Evolutionary conservation across 441 rosid species (phyloP), one percentile per base, ranked within the genome.

Genomic region (Geranium incanum): DNA sequence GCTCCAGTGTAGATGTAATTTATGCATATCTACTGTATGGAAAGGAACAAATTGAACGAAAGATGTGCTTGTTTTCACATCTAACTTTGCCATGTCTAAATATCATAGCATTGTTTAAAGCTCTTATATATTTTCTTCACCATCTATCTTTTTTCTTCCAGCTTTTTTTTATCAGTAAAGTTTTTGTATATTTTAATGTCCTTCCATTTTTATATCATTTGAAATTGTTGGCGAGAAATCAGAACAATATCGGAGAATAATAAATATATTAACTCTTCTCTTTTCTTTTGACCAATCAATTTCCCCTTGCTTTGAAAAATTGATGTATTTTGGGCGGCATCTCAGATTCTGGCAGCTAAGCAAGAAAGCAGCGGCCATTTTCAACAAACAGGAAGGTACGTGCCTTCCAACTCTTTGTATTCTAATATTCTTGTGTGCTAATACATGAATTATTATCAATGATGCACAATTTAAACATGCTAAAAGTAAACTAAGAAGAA

Each of bases 301-400:
- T 52, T 52, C 60, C 60, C n/a, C 60, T 52, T 52, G 18, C 16
- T 52, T 52, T 11, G 19, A 52, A 18, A 52, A 52, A 52, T 52
- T 52, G 60, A 52, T 52, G 60, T 52, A 13, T 52, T 5, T 52
- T 3, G 60, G 60, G 60, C n/a, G 18, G 60, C 60, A 6, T 18
- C 60, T 52, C 19, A 52, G 60, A 52, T 52, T 52, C 60, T 52
- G 60, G 60, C 60, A 52, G 60, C 60, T 52, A 52, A 52, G 60
- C 60, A 52, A 52, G 18, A 52, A 52, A 52, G 60, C 18, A 3
- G 15, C 60, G 1, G 60, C 60, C 60, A 52, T 52, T 52, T 52
- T 52, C 60, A 52, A 52, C 60, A 19, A 52, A 52, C 18, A 6
- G 6, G 60, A 52, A 52, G 60, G 60, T 52, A 52, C 18, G 60